These are phyloP conservation scores for Nemania serpens DNA, from an alignment of 2,329 filamentous ascomycete genomes.

Conservation along the genomic window DNA sequence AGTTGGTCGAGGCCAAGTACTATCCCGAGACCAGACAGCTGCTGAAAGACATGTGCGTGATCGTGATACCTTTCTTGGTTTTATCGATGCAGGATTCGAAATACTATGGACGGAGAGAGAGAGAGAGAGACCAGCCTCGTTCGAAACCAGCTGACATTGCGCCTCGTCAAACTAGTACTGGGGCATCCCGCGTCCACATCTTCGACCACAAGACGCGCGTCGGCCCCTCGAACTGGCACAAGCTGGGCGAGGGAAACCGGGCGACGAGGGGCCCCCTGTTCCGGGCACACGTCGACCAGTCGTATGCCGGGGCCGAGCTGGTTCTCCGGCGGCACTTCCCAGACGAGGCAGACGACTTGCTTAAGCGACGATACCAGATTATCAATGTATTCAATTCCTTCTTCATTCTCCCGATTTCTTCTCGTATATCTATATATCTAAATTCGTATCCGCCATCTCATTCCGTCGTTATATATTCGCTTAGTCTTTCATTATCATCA, in stretches of 20 bases:
- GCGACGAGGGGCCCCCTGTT: constrained; percentile 39
- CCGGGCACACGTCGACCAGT: constrained; percentile 45
- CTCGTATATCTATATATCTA: neutral
- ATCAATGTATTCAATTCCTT: constrained; percentile 33
- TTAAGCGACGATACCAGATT: constrained; percentile 42
- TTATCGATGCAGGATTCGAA: too few species aligned
- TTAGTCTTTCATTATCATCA: neutral
- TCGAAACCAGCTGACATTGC: constrained; percentile 3
- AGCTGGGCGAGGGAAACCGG: constrained; percentile 66
- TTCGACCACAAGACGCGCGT: constrained; percentile 76
- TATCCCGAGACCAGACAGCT: constrained; percentile 74
- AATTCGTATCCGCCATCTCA: neutral
- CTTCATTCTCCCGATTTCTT: neutral
- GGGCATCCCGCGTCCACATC: constrained; percentile 63
- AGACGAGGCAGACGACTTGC: constrained; percentile 42
- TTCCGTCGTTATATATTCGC: neutral
- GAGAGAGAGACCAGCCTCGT: neutral
- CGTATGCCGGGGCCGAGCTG: constrained; percentile 46
- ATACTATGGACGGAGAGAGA: too few species aligned
- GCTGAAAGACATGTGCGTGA: constrained; percentile 59
- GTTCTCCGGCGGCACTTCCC: constrained; percentile 42
- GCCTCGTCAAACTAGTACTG: constrained; percentile 53
- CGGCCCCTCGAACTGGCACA: constrained; percentile 62
- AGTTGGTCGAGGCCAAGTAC: constrained; percentile 65
- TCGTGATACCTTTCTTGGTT: constrained; percentile 9